Evolutionary conservation across 768 basidiomycete genomes (phyloP).

Genomic region (Calocybe cyanea): DNA sequence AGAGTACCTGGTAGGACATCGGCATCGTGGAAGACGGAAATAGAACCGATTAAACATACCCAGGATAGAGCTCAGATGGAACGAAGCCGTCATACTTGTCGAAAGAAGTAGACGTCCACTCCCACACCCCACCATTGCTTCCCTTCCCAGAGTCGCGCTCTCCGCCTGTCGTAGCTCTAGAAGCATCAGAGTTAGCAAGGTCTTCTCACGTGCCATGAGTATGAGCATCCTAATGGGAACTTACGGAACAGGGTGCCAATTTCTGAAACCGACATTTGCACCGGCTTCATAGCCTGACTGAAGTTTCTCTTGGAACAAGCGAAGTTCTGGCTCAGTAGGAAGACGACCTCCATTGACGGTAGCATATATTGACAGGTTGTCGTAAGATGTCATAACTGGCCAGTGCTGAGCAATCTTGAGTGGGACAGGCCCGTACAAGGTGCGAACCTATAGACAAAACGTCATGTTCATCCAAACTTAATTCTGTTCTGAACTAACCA

Average conservation of each 20-base stretch:
- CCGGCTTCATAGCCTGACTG: slow-evolving; percentile 72
- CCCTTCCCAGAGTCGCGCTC: slow-evolving; percentile 51
- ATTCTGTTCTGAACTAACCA: slow-evolving; percentile 32
- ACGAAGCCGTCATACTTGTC: slow-evolving; percentile 72
- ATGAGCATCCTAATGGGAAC: slow-evolving; percentile 32
- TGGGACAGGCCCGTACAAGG: slow-evolving; percentile 80
- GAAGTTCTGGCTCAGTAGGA: slow-evolving; percentile 86
- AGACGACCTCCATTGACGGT: slow-evolving; percentile 87
- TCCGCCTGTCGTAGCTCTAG: slow-evolving; percentile 66
- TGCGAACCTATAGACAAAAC: slow-evolving; percentile 58
- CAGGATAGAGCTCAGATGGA: slow-evolving; percentile 80
- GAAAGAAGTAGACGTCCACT: slow-evolving; percentile 89
- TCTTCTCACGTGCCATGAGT: background rate
- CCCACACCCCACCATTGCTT: slow-evolving; percentile 96
- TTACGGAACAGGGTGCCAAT: slow-evolving; percentile 93
- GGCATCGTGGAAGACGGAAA: background rate
- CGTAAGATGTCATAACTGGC: slow-evolving; percentile 81
- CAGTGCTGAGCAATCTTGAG: slow-evolving; percentile 77
- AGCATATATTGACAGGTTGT: slow-evolving; percentile 77
- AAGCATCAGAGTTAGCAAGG: background rate
- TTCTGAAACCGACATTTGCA: slow-evolving; percentile 81
- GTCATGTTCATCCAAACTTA: background rate
- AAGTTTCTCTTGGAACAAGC: slow-evolving; percentile 73
- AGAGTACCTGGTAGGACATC: slow-evolving; percentile 50
- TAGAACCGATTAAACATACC: slow-evolving; percentile 37